A percentile compares a stretch with the other conserved stretches of the same genome.
Evolutionary conservation across 257 asterid species (phyloP).

Genomic region (Catharanthus roseus): DNA sequence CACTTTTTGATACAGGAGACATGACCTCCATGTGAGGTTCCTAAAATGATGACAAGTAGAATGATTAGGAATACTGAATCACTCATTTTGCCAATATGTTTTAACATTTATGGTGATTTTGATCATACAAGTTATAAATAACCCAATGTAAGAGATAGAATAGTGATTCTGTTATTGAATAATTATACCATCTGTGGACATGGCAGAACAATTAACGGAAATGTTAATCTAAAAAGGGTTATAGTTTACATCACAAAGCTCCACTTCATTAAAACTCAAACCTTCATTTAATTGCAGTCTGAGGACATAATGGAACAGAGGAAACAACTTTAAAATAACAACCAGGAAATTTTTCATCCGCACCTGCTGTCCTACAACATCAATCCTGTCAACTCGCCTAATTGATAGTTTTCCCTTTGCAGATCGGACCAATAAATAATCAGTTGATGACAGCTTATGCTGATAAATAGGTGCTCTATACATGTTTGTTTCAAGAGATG

Average conservation of each 20-base stretch:
- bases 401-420: slow-evolving; percentile 98
- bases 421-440: slow-evolving; percentile 91
- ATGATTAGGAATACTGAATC: slow-evolving; percentile 4
- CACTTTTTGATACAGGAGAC: slow-evolving; percentile 87
- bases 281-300: not conserved
- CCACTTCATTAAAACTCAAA: not conserved
- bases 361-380: slow-evolving; percentile 99
- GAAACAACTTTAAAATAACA: not conserved
- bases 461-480: slow-evolving; percentile 90
- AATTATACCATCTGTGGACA: not conserved
- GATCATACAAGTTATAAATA: not conserved
- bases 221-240: too few species aligned
- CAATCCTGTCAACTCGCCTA: slow-evolving; percentile 95
- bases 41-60: slow-evolving; percentile 32
- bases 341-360: slow-evolving; percentile 12
- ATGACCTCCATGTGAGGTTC: slow-evolving; percentile 96
- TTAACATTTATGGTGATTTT: not conserved
- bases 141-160: not conserved
- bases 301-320: not conserved
- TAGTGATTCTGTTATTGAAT: not conserved
- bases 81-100: not conserved
- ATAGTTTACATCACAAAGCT: not conserved
- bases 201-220: too few species aligned
- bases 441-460: slow-evolving; percentile 83
- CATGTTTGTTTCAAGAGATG: slow-evolving; percentile 95